Evolutionary conservation across 179 eudicot species (phyloP).

Genomic region (Nepenthes alata): DNA sequence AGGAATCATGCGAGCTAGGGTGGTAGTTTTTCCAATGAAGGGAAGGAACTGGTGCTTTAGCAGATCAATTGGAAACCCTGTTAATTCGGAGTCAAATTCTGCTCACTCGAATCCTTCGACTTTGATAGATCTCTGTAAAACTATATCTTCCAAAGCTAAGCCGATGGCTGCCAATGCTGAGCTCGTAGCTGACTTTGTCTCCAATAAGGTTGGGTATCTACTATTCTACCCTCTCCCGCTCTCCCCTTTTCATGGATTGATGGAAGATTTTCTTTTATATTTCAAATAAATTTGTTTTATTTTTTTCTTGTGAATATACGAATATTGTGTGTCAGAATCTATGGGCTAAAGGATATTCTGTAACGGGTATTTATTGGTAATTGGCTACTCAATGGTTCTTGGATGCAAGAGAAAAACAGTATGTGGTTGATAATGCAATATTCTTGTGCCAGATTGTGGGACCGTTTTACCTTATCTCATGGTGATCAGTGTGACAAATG

Average conservation of each 20-base stretch:
- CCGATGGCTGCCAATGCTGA: conserved; percentile 49
- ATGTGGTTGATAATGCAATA: no score
- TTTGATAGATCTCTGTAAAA: conserved; percentile 44
- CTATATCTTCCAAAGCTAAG: conserved; percentile 28
- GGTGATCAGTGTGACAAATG: no score
- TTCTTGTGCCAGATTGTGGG: no score
- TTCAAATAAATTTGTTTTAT: not conserved
- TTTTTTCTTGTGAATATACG: no score
- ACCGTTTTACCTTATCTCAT: no score
- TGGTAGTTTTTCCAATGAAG: conserved; percentile 77
- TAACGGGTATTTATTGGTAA: no score
- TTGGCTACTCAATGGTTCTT: no score
- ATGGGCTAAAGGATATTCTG: no score
- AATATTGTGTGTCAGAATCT: no score
- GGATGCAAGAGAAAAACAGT: no score
- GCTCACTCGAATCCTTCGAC: conserved; percentile 40
- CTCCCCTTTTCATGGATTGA: no score
- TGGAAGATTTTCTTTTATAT: not conserved
- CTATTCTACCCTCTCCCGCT: no score
- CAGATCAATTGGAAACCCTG: conserved; percentile 42
- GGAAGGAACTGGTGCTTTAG: conserved; percentile 91
- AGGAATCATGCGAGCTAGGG: conserved; percentile 48
- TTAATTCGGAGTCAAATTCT: conserved; percentile 4
- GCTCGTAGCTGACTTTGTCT: conserved; percentile 58
- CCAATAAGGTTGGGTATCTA: conserved; percentile 44